A percentile compares a stretch with the other conserved stretches of the same genome.
Conservation (phyloP, 179 eudicot species). For the Monotropa hypopitys region DNA sequence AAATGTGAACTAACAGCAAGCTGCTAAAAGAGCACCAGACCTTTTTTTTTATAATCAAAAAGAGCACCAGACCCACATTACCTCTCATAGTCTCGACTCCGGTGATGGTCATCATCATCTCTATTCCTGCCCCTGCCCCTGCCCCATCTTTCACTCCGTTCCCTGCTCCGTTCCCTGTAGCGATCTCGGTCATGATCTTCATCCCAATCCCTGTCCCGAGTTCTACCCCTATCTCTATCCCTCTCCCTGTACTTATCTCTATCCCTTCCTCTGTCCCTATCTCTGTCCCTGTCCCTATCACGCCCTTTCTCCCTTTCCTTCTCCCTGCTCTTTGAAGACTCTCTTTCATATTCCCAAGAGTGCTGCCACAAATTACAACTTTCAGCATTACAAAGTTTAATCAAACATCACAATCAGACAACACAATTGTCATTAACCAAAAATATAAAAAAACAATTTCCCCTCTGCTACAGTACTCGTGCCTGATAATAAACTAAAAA, state of each 20-base stretch:
- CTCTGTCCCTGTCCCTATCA: slow-evolving; percentile 14
- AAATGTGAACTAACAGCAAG: neutral
- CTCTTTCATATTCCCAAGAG: slow-evolving; percentile 19
- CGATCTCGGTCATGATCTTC: slow-evolving; percentile 45
- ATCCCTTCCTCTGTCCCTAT: slow-evolving; percentile 20
- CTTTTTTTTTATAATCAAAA: no score
- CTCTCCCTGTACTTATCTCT: slow-evolving; percentile 21
- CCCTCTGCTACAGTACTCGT: neutral
- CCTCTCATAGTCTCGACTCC: slow-evolving; percentile 58
- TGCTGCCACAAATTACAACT: slow-evolving; percentile 4
- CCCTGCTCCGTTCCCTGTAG: slow-evolving; percentile 41
- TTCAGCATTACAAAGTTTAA: neutral
- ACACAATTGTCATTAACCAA: neutral
- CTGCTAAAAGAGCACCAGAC: neutral
- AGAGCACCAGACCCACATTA: slow-evolving; percentile 9
- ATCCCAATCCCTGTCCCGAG: slow-evolving; percentile 30
- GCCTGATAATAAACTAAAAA: neutral
- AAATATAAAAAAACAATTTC: neutral
- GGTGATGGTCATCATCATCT: slow-evolving; percentile 46
- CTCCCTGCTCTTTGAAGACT: slow-evolving; percentile 22
- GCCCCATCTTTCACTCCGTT: slow-evolving; percentile 19
- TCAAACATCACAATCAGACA: neutral
- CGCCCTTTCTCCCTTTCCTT: slow-evolving; percentile 15
- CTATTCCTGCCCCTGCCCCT: slow-evolving; percentile 21
- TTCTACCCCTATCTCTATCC: slow-evolving; percentile 26